Base-by-base conservation (phyloP, 257 asterid genomes). In the Petrea volubilis region DNA sequence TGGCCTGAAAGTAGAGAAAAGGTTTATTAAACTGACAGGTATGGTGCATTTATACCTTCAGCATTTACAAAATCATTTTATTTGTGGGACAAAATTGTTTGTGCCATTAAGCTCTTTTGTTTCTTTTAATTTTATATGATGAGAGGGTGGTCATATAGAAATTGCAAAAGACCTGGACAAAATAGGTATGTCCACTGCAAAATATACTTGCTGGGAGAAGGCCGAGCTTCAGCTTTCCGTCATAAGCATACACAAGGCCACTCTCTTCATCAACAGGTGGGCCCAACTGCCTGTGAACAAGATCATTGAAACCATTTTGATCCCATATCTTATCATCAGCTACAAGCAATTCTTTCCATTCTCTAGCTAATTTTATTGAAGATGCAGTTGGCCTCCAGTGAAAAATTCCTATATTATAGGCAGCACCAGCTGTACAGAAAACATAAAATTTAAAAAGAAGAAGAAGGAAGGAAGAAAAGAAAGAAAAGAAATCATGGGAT, bases 171-270 rank as follows among this genome's bases (percentile, higher is more conserved):
- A 95, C 99, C 98, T 95, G 99, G 75, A 95, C 96, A 58, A 95
- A 95, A 86, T 83, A 95, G 73, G 99, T 92, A 67, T 95, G 99
- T 14, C 99, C 99, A 67, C 98, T 95, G 80, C 99, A 95, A 84
- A 95, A 95, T 53, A 92, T 85, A 86, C 98, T 95, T 24, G 91
- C 97, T 31, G 99, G 99, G 56, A 95, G 96, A 75, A 95, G 92
- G 49, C 99, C 99, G 40, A 95, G 81, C 81, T 90, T 95, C 68
- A 95, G 96, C 77, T 80, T 82, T 65, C 99, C 99, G 80, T 95
- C 99, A 82, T 90, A 95, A 77, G 99, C 98, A 85, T 90, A 92
- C 60, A 82, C 91, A 62, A 95, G 96, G 67, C 96, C 99, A 80
- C 99, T 92, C 60, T 95, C 96, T 46, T 88, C 98, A 78, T 95